A percentile compares a stretch with the other conserved stretches of the same genome.
phyloP scores from a whole-genome alignment of 2,329 filamentous ascomycete species.

The Talaromyces sp. region DNA sequence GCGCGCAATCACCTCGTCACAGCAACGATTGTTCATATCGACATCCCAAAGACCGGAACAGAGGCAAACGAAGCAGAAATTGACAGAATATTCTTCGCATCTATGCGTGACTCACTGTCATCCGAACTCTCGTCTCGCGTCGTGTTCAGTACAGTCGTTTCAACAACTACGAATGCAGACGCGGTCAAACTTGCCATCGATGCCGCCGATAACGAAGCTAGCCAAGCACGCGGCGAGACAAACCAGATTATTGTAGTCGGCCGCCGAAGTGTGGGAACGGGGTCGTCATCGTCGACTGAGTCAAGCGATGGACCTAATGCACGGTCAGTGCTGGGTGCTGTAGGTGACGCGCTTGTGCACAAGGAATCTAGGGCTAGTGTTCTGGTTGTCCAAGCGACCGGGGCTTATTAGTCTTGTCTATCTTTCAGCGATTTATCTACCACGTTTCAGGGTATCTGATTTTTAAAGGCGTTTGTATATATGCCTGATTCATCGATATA shows the following conservation, averaged over 20 bases:
- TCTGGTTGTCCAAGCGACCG: conserved; percentile 62
- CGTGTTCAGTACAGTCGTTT: conserved; percentile 47
- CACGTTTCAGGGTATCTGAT: not conserved
- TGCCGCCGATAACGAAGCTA: conserved; percentile 58
- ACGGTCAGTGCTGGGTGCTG: conserved; percentile 29
- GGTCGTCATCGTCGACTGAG: conserved; percentile 6
- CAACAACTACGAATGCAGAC: conserved; percentile 26
- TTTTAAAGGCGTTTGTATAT: not conserved
- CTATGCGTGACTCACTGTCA: conserved; percentile 55
- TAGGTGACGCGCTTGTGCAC: conserved; percentile 46
- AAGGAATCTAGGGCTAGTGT: conserved; percentile 63
- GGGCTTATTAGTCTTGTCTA: not conserved
- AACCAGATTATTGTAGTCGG: conserved; percentile 70
- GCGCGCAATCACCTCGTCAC: conserved; percentile 75
- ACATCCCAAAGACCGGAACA: conserved; percentile 21
- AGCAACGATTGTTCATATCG: conserved; percentile 67
- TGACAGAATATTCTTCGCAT: conserved; percentile 55
- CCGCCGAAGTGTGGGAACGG: conserved; percentile 33
- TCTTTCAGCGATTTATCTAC: not conserved
- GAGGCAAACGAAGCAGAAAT: conserved; percentile 32
- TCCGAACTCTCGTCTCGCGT: conserved; percentile 52
- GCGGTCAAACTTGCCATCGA: conserved; percentile 45
- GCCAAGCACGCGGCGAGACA: conserved; percentile 59
- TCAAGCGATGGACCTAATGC: conserved; percentile 23
- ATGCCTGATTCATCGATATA: not conserved